A percentile compares a stretch with the other conserved stretches of the same genome.
These are phyloP conservation scores for Globisporangium perplexum DNA, from an alignment of 352 stramenopile genomes.

Conservation along the genomic window DNA sequence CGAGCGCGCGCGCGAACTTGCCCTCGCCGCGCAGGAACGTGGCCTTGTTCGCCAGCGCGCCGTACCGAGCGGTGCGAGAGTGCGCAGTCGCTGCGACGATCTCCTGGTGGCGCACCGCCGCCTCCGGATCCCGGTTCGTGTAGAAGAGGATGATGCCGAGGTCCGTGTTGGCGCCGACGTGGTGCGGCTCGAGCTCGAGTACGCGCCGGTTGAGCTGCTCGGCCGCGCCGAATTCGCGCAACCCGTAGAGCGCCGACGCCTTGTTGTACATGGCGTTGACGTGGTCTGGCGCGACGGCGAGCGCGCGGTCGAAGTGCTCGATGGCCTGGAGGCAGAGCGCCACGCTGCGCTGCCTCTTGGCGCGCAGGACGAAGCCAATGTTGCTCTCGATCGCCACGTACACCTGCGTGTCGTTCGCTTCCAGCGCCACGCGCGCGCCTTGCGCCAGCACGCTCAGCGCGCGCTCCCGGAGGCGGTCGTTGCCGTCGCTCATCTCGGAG, in stretches of 20 bases:
- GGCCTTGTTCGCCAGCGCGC: slow-evolving; percentile 68
- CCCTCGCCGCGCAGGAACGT: slow-evolving; percentile 56
- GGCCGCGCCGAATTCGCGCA: slow-evolving; percentile 30
- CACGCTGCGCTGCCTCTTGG: slow-evolving; percentile 24
- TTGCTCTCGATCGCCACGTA: slow-evolving; percentile 65
- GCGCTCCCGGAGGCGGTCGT: slow-evolving; percentile 12
- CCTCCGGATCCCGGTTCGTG: slow-evolving; percentile 22
- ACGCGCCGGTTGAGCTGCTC: slow-evolving; percentile 32
- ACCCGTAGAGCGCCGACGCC: slow-evolving; percentile 36
- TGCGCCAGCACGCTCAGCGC: slow-evolving; percentile 34
- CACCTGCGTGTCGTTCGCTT: slow-evolving; percentile 29
- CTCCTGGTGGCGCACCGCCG: slow-evolving; percentile 43
- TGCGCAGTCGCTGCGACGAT: slow-evolving; percentile 19
- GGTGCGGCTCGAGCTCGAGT: slow-evolving; percentile 30
- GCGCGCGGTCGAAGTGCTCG: slow-evolving; percentile 47
- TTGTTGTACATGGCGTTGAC: slow-evolving; percentile 69
- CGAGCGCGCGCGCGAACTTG: slow-evolving; percentile 29
- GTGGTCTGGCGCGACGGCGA: slow-evolving; percentile 27
- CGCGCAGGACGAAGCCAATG: slow-evolving; percentile 50
- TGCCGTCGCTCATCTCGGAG: slow-evolving; percentile 11
- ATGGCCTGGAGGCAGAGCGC: slow-evolving; percentile 42
- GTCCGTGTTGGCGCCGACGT: slow-evolving; percentile 44
- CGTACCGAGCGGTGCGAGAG: slow-evolving; percentile 11
- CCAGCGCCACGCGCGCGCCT: slow-evolving; percentile 26
- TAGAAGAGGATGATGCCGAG: slow-evolving; percentile 11